phyloP scores from a whole-genome alignment of 257 asterid species.

The Henckelia pumila region DNA sequence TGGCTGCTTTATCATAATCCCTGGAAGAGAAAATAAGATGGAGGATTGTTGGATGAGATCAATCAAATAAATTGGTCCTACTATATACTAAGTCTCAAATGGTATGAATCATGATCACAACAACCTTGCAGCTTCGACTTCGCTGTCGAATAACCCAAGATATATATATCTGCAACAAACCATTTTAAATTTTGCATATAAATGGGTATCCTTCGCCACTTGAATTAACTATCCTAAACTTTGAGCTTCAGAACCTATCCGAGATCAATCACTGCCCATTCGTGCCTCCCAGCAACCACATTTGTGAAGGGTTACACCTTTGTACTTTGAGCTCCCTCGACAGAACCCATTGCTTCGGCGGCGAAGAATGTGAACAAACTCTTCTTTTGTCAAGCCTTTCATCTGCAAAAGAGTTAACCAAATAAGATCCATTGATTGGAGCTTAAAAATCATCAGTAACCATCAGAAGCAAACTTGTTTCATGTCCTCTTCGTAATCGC shows the following conservation, averaged over 20 bases:
- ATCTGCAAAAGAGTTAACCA: too few relatives aligned
- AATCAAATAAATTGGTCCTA: constrained; percentile 24
- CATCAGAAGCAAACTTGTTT: too few relatives aligned
- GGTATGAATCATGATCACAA: constrained; percentile 36
- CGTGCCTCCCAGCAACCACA: constrained; percentile 73
- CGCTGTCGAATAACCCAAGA: constrained; percentile 67
- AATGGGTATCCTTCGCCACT: constrained; percentile 29
- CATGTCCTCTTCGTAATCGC: too few relatives aligned
- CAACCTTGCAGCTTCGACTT: constrained; percentile 86
- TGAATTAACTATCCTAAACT: constrained; percentile 25
- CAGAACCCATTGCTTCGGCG: constrained; percentile 70
- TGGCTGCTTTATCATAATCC: constrained; percentile 76
- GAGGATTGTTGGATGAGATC: constrained; percentile 29
- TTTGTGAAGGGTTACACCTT: constrained; percentile 69
- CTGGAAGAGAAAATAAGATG: constrained; percentile 46
- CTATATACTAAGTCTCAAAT: constrained; percentile 16
- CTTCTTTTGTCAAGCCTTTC: too few relatives aligned
- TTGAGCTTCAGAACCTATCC: background rate
- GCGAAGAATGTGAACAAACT: too few relatives aligned
- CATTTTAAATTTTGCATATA: constrained; percentile 42
- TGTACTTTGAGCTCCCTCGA: constrained; percentile 69
- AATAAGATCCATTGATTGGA: too few relatives aligned
- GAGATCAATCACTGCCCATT: constrained; percentile 20
- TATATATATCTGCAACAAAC: constrained; percentile 59
- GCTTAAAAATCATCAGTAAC: too few relatives aligned